Conservation (phyloP, 208 protist genomes). For the Phytomonas sp. region DNA sequence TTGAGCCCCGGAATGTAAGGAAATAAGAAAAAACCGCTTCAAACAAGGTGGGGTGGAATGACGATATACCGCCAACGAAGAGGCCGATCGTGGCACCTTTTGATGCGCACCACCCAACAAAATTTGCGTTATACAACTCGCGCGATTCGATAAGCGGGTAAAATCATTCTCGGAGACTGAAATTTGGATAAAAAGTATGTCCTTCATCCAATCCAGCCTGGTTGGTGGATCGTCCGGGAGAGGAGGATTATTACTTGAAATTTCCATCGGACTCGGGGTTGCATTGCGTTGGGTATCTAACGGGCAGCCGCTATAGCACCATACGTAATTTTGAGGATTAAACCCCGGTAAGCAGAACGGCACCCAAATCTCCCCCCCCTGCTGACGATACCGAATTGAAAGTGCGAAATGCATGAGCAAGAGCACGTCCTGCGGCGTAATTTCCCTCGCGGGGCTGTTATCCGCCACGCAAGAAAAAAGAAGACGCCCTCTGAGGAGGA, state of each 20-base stretch:
- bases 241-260: conserved; percentile 18
- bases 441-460: conserved; percentile 11
- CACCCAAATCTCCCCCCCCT: conserved; percentile 58
- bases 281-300: too few species aligned
- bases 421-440: conserved; percentile 46
- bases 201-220: conserved; percentile 11
- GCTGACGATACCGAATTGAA: conserved; percentile 31
- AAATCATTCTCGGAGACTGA: conserved; percentile 34
- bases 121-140: conserved; percentile 9
- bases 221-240: conserved; percentile 13
- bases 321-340: conserved; percentile 68
- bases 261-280: too few species aligned
- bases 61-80: too few species aligned
- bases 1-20: too few species aligned
- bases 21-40: too few species aligned
- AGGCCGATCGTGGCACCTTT: too few species aligned
- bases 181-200: conserved; percentile 39
- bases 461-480: conserved; percentile 11
- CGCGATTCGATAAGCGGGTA: conserved; percentile 13
- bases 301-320: conserved; percentile 45
- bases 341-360: conserved; percentile 68
- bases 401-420: conserved; percentile 52
- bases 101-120: too few species aligned
- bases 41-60: too few species aligned
- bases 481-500: conserved; percentile 17